Evolutionary conservation across 768 basidiomycete species (phyloP), one percentile per base, ranked within the genome.

Genomic region (Clitopilus hobsonii): DNA sequence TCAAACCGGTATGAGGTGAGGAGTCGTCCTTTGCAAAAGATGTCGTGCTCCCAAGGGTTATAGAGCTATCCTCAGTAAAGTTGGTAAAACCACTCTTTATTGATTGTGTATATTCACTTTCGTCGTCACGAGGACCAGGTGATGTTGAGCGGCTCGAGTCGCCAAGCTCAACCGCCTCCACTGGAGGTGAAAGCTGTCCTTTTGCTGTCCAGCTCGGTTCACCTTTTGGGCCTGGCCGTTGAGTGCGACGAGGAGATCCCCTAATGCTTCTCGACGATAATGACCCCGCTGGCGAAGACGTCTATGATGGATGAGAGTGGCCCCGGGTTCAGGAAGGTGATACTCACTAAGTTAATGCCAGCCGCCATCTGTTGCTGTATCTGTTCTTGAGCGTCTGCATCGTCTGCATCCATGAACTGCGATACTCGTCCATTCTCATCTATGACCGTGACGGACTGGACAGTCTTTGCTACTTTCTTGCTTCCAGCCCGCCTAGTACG

Each of bases 321-420:
- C 11, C 18, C 41, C 51, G 25, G 28, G 18, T 14, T 48, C 29
- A 18, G 48, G 49, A 54, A 51, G 7, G 29, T 14, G 36, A 53
- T 28, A 75, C 82, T 58, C 64, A 93, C 89, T 57, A 89, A 74
- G 54, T 80, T 83, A 14, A 81, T 85, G 29, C 89, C 91, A 54
- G 85, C 86, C 28, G 81, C 86, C 26, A 95, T 71, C 57, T 91
- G 91, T 58, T 89, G 85, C 63, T 94, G 90, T 45, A 96, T 90
- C 67, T 95, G 92, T 63, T 89, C 87, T 59, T 89, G 82, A 6
- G 90, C 91, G 60, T 86, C 78, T 11, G 81, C 85, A 52, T 91
- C 91, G 60, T 94, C 91, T 3, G 91, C 91, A 67, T 94, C 91
- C 86, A 91, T 87, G 63, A 93, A 93, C 62, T 92, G 91, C 10